Percentiles rank a stretch among this genome's conserved stretches.
These are phyloP conservation scores for Ustanciosporium gigantosporum DNA, from an alignment of 1,284 basidiomycete species.

Conservation along the genomic window DNA sequence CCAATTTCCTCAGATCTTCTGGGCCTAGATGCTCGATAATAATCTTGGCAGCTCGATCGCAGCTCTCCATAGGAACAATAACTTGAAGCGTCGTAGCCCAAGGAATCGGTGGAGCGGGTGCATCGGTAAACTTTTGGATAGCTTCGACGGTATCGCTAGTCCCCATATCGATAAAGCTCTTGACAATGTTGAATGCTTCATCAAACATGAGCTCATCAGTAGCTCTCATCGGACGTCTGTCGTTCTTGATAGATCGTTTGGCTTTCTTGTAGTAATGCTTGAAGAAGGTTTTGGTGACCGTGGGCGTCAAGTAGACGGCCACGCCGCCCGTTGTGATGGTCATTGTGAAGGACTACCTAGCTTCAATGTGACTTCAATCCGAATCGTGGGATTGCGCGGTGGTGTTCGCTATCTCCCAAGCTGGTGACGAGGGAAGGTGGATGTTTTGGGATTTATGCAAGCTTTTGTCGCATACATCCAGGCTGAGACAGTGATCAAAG, in stretches of 20 bases:
- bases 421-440: neutral
- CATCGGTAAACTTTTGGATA: conserved; percentile 67
- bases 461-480: too few relatives aligned
- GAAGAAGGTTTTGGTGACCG: conserved; percentile 54
- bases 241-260: conserved; percentile 17
- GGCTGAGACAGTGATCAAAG: too few relatives aligned
- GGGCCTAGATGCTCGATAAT: conserved; percentile 84
- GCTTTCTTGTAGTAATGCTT: conserved; percentile 52
- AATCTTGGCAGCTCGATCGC: conserved; percentile 75
- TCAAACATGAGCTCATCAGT: conserved; percentile 48
- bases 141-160: conserved; percentile 59
- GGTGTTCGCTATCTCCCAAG: too few relatives aligned
- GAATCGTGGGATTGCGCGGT: too few relatives aligned
- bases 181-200: conserved; percentile 47
- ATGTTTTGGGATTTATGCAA: too few relatives aligned
- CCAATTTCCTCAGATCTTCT: conserved; percentile 72
- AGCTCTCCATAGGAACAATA: conserved; percentile 69
- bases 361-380: too few relatives aligned
- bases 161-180: conserved; percentile 44
- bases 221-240: conserved; percentile 7
- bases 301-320: conserved; percentile 49
- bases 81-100: conserved; percentile 81
- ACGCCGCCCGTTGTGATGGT: conserved; percentile 50
- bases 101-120: conserved; percentile 72
- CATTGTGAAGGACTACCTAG: conserved; percentile 39